Conservation (phyloP, 768 basidiomycete species). For the Psilocybe cyanescens region DNA sequence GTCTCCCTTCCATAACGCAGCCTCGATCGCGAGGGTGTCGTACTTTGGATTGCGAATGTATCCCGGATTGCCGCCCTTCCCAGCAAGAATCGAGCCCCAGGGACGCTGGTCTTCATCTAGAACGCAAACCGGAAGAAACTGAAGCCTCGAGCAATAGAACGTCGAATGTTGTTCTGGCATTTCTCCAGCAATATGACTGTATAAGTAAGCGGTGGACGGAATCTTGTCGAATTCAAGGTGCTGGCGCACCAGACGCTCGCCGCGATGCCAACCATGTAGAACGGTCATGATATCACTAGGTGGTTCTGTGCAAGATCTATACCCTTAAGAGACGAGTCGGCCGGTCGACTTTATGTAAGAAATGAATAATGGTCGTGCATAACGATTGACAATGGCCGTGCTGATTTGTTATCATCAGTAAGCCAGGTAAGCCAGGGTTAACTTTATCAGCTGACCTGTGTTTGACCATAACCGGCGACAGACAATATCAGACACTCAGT, state of each 20-base stretch:
- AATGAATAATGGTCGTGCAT: too few relatives aligned
- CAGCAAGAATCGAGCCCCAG: conserved; percentile 61
- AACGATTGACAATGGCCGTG: too few relatives aligned
- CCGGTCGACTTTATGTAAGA: neutral
- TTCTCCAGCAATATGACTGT: conserved; percentile 45
- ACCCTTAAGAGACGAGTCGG: neutral
- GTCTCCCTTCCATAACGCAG: conserved; percentile 56
- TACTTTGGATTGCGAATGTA: conserved; percentile 44
- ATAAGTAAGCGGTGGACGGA: conserved; percentile 34
- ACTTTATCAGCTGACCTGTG: too few relatives aligned
- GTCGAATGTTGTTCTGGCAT: conserved; percentile 51
- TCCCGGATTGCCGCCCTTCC: conserved; percentile 45
- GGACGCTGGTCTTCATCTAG: conserved; percentile 54
- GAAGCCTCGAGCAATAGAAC: conserved; percentile 52
- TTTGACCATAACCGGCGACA: too few relatives aligned
- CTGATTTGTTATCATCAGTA: too few relatives aligned
- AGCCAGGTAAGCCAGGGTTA: too few relatives aligned
- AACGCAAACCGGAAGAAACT: conserved; percentile 59
- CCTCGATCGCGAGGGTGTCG: conserved; percentile 41
- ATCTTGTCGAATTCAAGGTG: conserved; percentile 46
- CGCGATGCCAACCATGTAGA: conserved; percentile 53
- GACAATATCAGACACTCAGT: too few relatives aligned
- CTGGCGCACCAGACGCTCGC: conserved; percentile 53
- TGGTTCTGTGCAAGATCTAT: neutral
- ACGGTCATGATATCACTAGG: conserved; percentile 21